Conservation (phyloP, 1,139 yeast species). For the Suhomyces taliae region DNA sequence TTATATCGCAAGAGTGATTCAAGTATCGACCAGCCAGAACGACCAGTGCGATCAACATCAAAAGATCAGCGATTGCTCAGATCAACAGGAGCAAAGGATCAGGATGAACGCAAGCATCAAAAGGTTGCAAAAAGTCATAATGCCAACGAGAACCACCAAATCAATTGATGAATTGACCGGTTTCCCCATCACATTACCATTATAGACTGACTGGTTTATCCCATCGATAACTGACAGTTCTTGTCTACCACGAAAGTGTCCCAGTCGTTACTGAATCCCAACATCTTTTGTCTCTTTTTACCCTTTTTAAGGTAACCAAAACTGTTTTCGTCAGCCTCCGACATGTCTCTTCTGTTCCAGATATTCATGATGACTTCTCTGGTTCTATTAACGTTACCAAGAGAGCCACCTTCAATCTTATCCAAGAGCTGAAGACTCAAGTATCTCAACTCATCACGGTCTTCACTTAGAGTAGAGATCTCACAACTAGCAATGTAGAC, state of each 20-base stretch:
- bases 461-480: constrained; percentile 21
- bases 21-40: no score
- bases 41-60: no score
- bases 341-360: constrained; percentile 32
- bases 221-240: constrained; percentile 26
- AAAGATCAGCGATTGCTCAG: no score
- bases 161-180: no score
- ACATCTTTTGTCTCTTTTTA: constrained; percentile 4
- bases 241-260: constrained; percentile 30
- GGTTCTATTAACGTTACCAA: constrained; percentile 30
- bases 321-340: constrained; percentile 22
- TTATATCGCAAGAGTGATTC: no score
- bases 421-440: constrained; percentile 24
- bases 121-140: no score
- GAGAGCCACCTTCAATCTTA: constrained; percentile 23
- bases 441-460: constrained; percentile 29
- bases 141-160: no score
- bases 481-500: constrained; percentile 26
- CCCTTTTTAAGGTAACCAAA: constrained; percentile 15
- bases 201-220: constrained; percentile 9
- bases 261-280: constrained; percentile 32
- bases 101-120: no score
- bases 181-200: no score
- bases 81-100: no score
- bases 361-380: constrained; percentile 21